phyloP scores from a whole-genome alignment of 148 eudicot genomes.

The Drosera capensis region DNA sequence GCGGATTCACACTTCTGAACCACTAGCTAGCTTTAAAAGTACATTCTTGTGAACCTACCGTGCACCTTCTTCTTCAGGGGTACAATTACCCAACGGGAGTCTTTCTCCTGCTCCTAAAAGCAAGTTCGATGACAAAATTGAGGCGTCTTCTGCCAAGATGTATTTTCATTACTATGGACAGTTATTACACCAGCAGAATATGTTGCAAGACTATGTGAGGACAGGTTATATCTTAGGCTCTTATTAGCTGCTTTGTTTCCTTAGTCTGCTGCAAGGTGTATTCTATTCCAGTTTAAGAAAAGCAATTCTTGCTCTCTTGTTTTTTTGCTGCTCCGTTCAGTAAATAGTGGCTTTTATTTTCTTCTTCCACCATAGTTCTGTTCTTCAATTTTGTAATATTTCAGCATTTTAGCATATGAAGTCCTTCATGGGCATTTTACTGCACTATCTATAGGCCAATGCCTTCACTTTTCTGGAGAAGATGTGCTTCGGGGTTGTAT shows the following conservation, averaged over 20 bases:
- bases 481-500: too few relatives aligned
- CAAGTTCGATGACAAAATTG: slow-evolving; percentile 90
- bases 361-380: too few relatives aligned
- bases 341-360: too few relatives aligned
- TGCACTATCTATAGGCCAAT: too few relatives aligned
- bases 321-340: too few relatives aligned
- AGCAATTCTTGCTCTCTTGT: too few relatives aligned
- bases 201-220: slow-evolving; percentile 98
- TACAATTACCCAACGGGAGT: slow-evolving; percentile 41
- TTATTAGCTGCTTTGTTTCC: neutral
- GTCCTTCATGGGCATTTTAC: too few relatives aligned
- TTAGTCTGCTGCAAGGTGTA: neutral
- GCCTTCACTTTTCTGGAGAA: too few relatives aligned
- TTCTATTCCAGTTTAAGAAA: too few relatives aligned
- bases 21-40: neutral
- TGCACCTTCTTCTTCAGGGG: slow-evolving; percentile 30
- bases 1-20: neutral
- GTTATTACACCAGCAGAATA: slow-evolving; percentile 91
- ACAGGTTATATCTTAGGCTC: slow-evolving; percentile 44
- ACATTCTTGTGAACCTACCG: neutral
- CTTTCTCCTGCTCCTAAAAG: slow-evolving; percentile 37
- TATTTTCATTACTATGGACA: slow-evolving; percentile 96
- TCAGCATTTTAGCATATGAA: too few relatives aligned
- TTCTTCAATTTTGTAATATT: too few relatives aligned
- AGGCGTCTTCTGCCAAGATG: slow-evolving; percentile 89